These are phyloP conservation scores for Massarina eburnea DNA, from an alignment of 2,329 filamentous ascomycete genomes.

Conservation along the genomic window DNA sequence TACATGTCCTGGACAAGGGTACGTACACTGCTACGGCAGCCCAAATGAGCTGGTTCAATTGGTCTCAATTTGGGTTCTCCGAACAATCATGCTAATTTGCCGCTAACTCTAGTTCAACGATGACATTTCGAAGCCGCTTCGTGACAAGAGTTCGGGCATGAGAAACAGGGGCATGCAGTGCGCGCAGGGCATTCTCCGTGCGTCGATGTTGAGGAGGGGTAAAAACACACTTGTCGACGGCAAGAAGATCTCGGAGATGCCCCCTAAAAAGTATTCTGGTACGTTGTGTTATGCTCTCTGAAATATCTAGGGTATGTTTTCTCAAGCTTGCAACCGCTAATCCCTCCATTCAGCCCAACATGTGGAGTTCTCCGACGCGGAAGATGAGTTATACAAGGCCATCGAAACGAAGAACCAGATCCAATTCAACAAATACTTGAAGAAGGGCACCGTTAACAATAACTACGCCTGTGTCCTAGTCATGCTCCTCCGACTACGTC, in stretches of 20 bases:
- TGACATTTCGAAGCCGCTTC: constrained; percentile 52
- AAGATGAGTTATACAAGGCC: constrained; percentile 64
- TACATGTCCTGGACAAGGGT: constrained; percentile 62
- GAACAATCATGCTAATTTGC: too few species aligned
- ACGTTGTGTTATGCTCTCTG: too few species aligned
- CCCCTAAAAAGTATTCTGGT: constrained; percentile 55
- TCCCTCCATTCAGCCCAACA: too few species aligned
- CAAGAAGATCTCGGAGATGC: constrained; percentile 70
- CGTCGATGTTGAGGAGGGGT: constrained; percentile 78
- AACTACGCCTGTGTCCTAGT: constrained; percentile 82
- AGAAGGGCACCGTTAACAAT: constrained; percentile 65
- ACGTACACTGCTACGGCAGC: too few species aligned
- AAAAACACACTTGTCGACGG: constrained; percentile 80
- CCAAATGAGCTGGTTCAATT: too few species aligned
- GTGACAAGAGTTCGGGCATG: constrained; percentile 37
- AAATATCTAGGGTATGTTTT: too few species aligned
- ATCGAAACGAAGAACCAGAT: constrained; percentile 69
- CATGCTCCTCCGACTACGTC: constrained; percentile 75
- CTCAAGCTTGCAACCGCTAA: constrained; percentile 60
- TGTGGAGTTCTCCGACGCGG: constrained; percentile 68
- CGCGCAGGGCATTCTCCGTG: constrained; percentile 74
- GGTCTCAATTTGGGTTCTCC: too few species aligned
- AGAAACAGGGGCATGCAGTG: constrained; percentile 62
- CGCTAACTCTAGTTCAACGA: constrained; percentile 64
- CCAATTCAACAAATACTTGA: constrained; percentile 76